Evolutionary conservation across 768 basidiomycete species (phyloP).

Genomic region (Leccinum disarticulatum): DNA sequence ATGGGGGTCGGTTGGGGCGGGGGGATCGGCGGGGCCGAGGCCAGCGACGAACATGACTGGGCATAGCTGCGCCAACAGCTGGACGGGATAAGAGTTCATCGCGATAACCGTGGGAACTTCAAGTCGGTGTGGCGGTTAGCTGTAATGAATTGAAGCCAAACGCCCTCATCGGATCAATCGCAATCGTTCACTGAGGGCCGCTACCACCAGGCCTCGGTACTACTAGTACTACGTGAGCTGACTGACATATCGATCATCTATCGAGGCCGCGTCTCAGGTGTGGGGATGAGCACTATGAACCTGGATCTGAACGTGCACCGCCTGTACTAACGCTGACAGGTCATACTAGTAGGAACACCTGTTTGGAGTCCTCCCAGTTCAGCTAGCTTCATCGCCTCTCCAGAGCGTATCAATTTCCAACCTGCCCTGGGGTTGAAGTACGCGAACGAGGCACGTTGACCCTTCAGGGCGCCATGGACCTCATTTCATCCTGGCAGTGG

Average conservation of each 20-base stretch:
- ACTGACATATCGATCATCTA: neutral
- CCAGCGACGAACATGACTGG: conserved; percentile 97
- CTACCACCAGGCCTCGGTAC: no score
- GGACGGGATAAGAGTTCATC: conserved; percentile 94
- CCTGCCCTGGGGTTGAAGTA: neutral
- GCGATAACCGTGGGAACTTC: conserved; percentile 8
- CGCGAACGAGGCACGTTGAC: conserved; percentile 9
- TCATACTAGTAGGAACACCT: neutral
- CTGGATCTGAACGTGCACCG: neutral
- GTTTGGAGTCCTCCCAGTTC: neutral
- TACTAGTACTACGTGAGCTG: no score
- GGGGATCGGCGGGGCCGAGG: conserved; percentile 35
- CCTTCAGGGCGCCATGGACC: neutral
- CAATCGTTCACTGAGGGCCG: no score
- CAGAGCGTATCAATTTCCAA: neutral
- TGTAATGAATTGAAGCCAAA: no score
- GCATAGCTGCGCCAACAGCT: conserved; percentile 83
- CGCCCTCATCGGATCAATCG: no score
- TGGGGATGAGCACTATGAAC: neutral
- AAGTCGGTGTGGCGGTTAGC: no score
- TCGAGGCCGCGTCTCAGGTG: neutral
- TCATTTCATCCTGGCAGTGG: neutral
- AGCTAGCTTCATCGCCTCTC: neutral
- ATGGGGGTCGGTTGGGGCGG: neutral
- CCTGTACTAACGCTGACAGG: neutral